These are phyloP conservation scores for Amylocystis lapponica DNA, from an alignment of 768 basidiomycete species.

Conservation along the genomic window DNA sequence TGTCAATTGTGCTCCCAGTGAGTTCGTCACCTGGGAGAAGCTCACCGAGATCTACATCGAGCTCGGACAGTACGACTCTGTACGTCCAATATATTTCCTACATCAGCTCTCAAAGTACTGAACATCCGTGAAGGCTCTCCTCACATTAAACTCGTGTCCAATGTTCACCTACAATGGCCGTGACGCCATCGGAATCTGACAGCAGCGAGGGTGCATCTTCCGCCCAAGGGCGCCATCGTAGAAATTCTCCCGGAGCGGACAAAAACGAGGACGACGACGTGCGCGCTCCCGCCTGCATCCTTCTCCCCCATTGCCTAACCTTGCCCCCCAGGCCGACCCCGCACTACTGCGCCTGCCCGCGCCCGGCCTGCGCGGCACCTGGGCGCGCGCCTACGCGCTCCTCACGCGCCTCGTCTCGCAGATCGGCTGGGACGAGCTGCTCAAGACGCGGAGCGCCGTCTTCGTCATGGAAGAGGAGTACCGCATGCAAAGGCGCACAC, in stretches of 20 bases:
- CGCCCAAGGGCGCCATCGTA: slow-evolving; percentile 77
- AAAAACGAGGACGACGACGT: slow-evolving; percentile 86
- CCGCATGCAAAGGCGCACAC: slow-evolving; percentile 87
- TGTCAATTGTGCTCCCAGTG: slow-evolving; percentile 96
- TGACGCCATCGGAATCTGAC: slow-evolving; percentile 85
- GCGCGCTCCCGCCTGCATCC: slow-evolving; percentile 8
- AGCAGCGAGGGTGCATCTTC: slow-evolving; percentile 77
- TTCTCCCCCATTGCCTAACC: neutral
- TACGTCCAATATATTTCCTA: slow-evolving; percentile 11
- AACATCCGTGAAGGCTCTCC: slow-evolving; percentile 49
- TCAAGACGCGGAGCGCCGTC: slow-evolving; percentile 89
- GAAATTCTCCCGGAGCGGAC: slow-evolving; percentile 86
- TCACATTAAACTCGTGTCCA: slow-evolving; percentile 97
- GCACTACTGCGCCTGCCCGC: slow-evolving; percentile 93
- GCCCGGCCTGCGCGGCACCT: slow-evolving; percentile 91
- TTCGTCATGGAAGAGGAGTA: slow-evolving; percentile 99
- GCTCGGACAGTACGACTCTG: slow-evolving; percentile 76
- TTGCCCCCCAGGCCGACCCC: slow-evolving; percentile 66
- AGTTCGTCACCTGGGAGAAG: slow-evolving; percentile 99
- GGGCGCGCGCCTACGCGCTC: slow-evolving; percentile 89
- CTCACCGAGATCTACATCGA: slow-evolving; percentile 94
- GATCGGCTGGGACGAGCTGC: slow-evolving; percentile 98
- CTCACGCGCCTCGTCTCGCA: slow-evolving; percentile 87
- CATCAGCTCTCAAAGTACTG: neutral
- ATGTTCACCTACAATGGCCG: slow-evolving; percentile 99